Base-by-base conservation (phyloP, 2,329 filamentous ascomycete species). In the Tolypocladium endophyticum region DNA sequence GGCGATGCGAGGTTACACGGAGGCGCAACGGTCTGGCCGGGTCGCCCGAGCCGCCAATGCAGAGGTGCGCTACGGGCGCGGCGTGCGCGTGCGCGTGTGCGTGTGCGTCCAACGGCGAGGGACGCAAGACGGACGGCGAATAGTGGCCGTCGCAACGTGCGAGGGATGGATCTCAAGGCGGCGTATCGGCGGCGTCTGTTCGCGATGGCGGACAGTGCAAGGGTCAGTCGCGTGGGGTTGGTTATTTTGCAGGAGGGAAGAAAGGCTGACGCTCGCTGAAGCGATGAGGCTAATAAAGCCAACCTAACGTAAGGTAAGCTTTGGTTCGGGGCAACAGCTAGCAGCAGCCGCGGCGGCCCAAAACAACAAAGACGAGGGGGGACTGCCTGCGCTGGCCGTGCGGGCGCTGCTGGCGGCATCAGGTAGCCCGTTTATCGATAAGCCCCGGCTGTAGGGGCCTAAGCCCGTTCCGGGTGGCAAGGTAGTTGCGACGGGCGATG, bases 1-100 rank as follows among this genome's bases (percentile, higher is more conserved):
- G 57, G 57, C 57, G 56, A 63, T 56, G 61, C 50, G 58, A 59
- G 56, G 63, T 63, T 62, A 64, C 63, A 64, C 63, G 47, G 59
- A 45, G 61, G 57, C 59, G 58, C 59, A 62, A 56, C 57, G 60
- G 58, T 54, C 55, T 36, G 41, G 41, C 53, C 58, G 53, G 53
- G 38, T 50, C 25, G 58, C 41, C 55, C 58, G 58, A 60, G 58
- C 50, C 50, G 50, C 30, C 50, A 54, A 54, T 54, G 50, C 50
- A 54, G 50, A 54, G 11, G 50, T 35, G 50, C 30, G 30, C 50
- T 54, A 54, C 20, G 50, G n/a, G 25, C 30, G 30, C 50, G 35
- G 50, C 28, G n/a, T 35, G 33, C 33, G 33, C 35, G 35, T 14
- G 35, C 9, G 35, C 35, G 50, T 35, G 50, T 30, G 50, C 50